Percentiles rank a stretch among this genome's conserved stretches.
These are phyloP conservation scores for Aspergillus phoenicis DNA, from an alignment of 2,329 filamentous ascomycete genomes.

Conservation along the genomic window DNA sequence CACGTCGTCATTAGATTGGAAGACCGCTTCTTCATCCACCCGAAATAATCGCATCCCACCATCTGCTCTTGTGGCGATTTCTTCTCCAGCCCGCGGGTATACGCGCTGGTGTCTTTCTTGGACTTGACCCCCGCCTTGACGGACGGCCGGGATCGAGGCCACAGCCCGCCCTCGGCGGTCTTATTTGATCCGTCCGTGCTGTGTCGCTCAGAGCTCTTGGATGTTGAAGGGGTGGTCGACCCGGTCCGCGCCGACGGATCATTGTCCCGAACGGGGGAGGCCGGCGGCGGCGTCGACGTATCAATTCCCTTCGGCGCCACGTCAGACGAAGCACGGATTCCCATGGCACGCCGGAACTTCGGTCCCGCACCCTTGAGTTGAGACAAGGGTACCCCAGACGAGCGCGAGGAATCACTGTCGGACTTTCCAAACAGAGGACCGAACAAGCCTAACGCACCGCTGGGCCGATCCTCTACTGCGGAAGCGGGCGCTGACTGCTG, in stretches of 20 bases:
- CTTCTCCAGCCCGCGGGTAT: conserved; percentile 81
- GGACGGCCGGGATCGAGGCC: conserved; percentile 54
- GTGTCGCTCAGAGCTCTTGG: conserved; percentile 76
- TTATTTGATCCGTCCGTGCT: conserved; percentile 64
- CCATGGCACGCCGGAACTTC: conserved; percentile 62
- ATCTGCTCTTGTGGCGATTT: conserved; percentile 82
- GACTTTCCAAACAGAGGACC: conserved; percentile 49
- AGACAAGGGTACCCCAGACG: conserved; percentile 51
- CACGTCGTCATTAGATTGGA: conserved; percentile 95
- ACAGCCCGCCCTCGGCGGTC: conserved; percentile 50
- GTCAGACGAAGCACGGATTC: conserved; percentile 85
- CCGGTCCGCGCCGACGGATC: conserved; percentile 71
- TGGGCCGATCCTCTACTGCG: conserved; percentile 56
- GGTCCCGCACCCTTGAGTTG: conserved; percentile 61
- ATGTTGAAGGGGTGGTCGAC: conserved; percentile 67
- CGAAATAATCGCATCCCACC: conserved; percentile 83
- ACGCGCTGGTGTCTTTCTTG: conserved; percentile 95
- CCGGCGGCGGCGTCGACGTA: conserved; percentile 42
- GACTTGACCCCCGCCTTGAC: conserved; percentile 61
- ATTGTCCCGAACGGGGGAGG: conserved; percentile 54
- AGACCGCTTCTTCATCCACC: conserved; percentile 99
- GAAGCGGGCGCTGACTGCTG: conserved; percentile 57
- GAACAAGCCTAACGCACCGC: conserved; percentile 49
- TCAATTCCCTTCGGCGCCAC: conserved; percentile 58
- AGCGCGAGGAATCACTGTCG: conserved; percentile 55